Conservation (phyloP, 2,329 filamentous ascomycete genomes). For the Cercospora zeae-maydis region DNA sequence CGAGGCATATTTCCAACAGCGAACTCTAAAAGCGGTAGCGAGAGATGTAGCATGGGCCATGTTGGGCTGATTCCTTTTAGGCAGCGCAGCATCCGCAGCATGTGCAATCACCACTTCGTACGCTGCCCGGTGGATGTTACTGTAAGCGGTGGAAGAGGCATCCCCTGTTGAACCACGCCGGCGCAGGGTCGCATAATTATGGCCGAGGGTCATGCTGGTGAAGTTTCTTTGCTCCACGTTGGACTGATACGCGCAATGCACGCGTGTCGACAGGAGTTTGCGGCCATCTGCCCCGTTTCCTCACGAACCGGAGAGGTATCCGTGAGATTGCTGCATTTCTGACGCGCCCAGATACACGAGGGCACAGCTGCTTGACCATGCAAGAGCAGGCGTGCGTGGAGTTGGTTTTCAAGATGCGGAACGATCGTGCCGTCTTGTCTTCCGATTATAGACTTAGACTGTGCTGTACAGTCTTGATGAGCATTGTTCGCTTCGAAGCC, state of each 20-base stretch:
- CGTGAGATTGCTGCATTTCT: neutral
- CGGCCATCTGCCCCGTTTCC: neutral
- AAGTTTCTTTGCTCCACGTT: neutral
- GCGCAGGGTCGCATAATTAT: neutral
- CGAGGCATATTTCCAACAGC: neutral
- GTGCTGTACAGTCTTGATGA: neutral
- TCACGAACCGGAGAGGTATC: neutral
- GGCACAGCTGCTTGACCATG: neutral
- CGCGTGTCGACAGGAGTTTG: neutral
- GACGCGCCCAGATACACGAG: neutral
- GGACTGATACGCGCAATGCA: neutral
- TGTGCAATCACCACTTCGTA: neutral
- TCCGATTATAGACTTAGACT: neutral
- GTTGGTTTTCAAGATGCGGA: neutral
- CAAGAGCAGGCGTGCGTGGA: neutral
- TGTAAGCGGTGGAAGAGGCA: neutral
- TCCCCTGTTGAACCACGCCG: neutral
- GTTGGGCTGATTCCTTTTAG: neutral
- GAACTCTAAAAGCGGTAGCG: neutral
- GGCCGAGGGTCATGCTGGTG: neutral
- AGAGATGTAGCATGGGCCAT: neutral
- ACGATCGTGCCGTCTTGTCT: neutral
- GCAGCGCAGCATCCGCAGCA: neutral
- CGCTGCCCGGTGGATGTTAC: neutral
- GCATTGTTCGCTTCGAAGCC: neutral